Evolutionary conservation across 371 early-diverging fungal species (phyloP).

Genomic region (Smittium mucronatum): DNA sequence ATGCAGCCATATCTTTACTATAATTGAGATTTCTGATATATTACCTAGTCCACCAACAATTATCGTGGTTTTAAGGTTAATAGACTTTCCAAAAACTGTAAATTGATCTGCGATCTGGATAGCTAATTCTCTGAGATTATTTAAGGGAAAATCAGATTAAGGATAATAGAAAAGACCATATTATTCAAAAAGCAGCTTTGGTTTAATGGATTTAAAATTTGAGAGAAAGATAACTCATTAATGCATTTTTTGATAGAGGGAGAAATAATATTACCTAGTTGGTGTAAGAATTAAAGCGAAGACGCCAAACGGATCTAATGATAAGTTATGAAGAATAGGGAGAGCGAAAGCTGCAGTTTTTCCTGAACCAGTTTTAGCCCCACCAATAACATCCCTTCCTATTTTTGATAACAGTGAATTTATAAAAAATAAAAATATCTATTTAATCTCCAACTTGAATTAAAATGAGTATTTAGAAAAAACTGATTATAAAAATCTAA

Average conservation of each 20-base stretch:
- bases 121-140: slow-evolving; percentile 63
- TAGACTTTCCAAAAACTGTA: slow-evolving; percentile 73
- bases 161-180: no score
- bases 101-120: slow-evolving; percentile 96
- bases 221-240: no score
- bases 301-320: slow-evolving; percentile 85
- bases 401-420: not conserved
- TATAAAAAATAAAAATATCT: not conserved
- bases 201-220: no score
- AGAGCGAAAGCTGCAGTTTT: slow-evolving; percentile 99
- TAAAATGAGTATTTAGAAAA: no score
- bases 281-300: slow-evolving; percentile 94
- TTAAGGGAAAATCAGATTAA: no score
- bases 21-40: no score
- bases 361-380: slow-evolving; percentile 97
- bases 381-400: slow-evolving; percentile 82
- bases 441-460: no score
- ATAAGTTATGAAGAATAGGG: slow-evolving; percentile 88
- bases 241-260: no score
- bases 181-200: no score
- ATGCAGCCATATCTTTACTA: not conserved
- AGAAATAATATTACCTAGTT: slow-evolving; percentile 50
- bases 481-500: not conserved
- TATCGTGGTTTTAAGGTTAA: slow-evolving; percentile 72
- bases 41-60: slow-evolving; percentile 83